Conservation (phyloP, 2,329 filamentous ascomycete species). For the Calonectria pteridis region DNA sequence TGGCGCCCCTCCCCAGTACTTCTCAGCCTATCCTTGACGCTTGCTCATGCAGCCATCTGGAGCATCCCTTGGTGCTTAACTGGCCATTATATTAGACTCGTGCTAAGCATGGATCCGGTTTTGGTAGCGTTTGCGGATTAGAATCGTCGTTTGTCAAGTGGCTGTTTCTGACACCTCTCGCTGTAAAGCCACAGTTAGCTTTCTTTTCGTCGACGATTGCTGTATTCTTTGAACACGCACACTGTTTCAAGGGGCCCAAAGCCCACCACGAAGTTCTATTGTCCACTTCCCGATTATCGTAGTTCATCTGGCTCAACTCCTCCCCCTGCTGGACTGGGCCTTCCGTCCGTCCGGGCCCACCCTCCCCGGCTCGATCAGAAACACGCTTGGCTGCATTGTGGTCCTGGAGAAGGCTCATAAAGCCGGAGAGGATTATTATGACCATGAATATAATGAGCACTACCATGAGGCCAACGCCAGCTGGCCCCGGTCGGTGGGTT, state of each 20-base stretch:
- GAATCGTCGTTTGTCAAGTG: neutral
- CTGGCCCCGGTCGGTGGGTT: slow-evolving; percentile 32
- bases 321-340: neutral
- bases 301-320: neutral
- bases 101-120: neutral
- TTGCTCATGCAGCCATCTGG: neutral
- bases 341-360: slow-evolving; percentile 20
- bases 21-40: neutral
- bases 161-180: neutral
- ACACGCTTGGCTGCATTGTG: slow-evolving; percentile 23
- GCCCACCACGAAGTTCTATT: neutral
- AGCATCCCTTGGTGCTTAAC: neutral
- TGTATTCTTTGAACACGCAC: neutral
- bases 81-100: neutral
- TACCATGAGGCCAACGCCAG: slow-evolving; percentile 47
- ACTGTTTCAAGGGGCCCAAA: neutral
- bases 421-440: slow-evolving; percentile 37
- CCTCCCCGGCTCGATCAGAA: slow-evolving; percentile 29
- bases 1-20: neutral
- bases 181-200: neutral
- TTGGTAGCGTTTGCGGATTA: neutral
- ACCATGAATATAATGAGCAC: slow-evolving; percentile 40
- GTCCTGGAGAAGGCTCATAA: slow-evolving; percentile 37
- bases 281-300: neutral
- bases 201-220: neutral